These are phyloP conservation scores for Phytophthora capsici DNA, from an alignment of 352 stramenopile genomes.

Conservation along the genomic window DNA sequence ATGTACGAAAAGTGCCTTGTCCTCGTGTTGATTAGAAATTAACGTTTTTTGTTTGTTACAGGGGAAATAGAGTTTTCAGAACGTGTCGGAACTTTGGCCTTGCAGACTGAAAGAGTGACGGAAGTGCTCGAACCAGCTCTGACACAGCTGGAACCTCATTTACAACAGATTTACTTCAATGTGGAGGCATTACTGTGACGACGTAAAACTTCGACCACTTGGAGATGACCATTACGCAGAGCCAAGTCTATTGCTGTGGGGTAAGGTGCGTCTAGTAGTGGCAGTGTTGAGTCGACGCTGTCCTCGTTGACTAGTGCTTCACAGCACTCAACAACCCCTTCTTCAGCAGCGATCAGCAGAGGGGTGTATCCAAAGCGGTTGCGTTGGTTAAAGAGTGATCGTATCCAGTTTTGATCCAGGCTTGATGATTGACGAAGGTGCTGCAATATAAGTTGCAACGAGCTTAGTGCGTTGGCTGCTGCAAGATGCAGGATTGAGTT, in stretches of 20 bases:
- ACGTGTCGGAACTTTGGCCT: conserved; percentile 42
- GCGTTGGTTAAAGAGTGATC: conserved; percentile 22
- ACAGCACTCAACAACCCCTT: conserved; percentile 27
- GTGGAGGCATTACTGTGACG: background rate
- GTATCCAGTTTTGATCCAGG: conserved; percentile 15
- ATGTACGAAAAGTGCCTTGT: conserved; percentile 29
- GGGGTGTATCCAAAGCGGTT: conserved; percentile 35
- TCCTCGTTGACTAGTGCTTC: conserved; percentile 10
- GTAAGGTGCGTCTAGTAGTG: conserved; percentile 9
- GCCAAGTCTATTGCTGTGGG: conserved; percentile 28
- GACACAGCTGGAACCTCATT: conserved; percentile 38
- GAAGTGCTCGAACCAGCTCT: conserved; percentile 25
- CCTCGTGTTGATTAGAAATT: too few species aligned
- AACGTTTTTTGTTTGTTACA: conserved; percentile 17
- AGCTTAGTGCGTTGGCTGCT: conserved; percentile 24
- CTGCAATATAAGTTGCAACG: conserved; percentile 14
- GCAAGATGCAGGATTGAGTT: conserved; percentile 35
- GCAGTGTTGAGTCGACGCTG: conserved; percentile 14
- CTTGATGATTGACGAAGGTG: conserved; percentile 16
- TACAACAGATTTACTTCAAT: conserved; percentile 42
- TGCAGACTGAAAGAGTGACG: conserved; percentile 29
- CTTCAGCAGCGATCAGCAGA: conserved; percentile 31
- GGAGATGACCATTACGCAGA: conserved; percentile 23
- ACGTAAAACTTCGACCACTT: conserved; percentile 26
- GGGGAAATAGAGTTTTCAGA: conserved; percentile 41